Percentiles rank a stretch among this genome's conserved stretches.
Conservation (phyloP, 106 monocot species). For the Dendrobium chrysotoxum region DNA sequence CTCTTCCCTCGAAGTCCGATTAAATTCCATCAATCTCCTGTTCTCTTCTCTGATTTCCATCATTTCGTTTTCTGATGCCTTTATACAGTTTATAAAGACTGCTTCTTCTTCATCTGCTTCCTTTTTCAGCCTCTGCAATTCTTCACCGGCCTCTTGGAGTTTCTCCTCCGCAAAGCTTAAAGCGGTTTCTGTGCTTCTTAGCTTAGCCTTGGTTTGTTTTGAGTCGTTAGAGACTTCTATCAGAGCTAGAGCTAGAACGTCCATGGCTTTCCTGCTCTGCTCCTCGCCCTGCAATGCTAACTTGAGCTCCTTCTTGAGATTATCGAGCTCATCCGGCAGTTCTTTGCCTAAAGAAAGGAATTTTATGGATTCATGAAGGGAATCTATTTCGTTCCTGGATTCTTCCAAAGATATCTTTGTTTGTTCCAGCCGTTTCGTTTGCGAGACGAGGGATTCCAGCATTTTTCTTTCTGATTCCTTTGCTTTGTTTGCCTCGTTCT, state of each 20-base stretch:
- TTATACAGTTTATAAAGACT: constrained; percentile 48
- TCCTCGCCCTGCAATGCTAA: constrained; percentile 46
- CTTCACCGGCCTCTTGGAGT: constrained; percentile 17
- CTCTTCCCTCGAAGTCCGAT: constrained; percentile 36
- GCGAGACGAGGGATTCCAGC: constrained; percentile 66
- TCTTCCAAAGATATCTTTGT: constrained; percentile 81
- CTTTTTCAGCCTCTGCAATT: constrained; percentile 27
- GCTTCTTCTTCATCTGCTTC: constrained; percentile 62
- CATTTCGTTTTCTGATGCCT: constrained; percentile 64
- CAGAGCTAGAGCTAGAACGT: constrained; percentile 53
- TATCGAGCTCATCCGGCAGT: constrained; percentile 12
- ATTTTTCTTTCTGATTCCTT: constrained; percentile 79
- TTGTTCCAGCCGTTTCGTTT: constrained; percentile 71
- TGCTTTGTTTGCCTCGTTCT: constrained; percentile 38
- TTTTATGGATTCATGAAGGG: constrained; percentile 30
- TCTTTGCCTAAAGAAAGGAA: background rate
- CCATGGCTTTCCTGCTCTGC: constrained; percentile 82
- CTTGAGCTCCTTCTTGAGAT: constrained; percentile 32
- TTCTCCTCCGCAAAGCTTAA: constrained; percentile 10
- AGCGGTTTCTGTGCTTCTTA: constrained; percentile 1
- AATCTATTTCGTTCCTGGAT: constrained; percentile 54
- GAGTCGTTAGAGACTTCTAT: constrained; percentile 13
- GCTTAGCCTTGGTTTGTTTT: background rate
- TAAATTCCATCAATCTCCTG: background rate
- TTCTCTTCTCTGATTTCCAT: constrained; percentile 38